Conservation (phyloP, 805 yeast species). For the Teunomyces lycoperdinae region DNA sequence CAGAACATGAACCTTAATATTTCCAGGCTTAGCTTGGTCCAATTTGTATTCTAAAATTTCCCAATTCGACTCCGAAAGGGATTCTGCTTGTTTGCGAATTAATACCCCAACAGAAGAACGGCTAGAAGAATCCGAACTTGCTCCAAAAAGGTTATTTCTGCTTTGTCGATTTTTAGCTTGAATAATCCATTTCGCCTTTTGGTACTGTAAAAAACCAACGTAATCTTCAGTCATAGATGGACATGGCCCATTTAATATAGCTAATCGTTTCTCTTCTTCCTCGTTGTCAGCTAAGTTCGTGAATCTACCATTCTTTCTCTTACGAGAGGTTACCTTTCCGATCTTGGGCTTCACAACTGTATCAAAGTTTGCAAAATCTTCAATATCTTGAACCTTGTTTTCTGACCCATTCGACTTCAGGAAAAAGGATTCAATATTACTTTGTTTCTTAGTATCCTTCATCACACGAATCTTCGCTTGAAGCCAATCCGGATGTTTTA, state of each 20-base stretch:
- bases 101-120: conserved; percentile 64
- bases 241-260: conserved; percentile 48
- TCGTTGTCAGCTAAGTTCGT: conserved; percentile 22
- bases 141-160: conserved; percentile 78
- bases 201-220: conserved; percentile 64
- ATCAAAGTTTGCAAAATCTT: conserved; percentile 56
- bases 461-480: conserved; percentile 55
- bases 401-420: conserved; percentile 20
- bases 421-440: conserved; percentile 60
- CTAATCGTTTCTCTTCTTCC: conserved; percentile 50
- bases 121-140: conserved; percentile 47
- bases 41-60: conserved; percentile 70
- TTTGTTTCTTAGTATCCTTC: conserved; percentile 71
- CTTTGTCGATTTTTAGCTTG: conserved; percentile 72
- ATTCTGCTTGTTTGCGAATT: conserved; percentile 75
- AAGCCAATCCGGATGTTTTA: conserved; percentile 93
- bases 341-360: conserved; percentile 29
- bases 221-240: conserved; percentile 71
- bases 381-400: conserved; percentile 54
- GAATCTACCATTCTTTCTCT: conserved; percentile 35
- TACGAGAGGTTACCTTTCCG: conserved; percentile 47
- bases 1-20: conserved; percentile 65
- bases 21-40: conserved; percentile 63
- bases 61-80: conserved; percentile 78
- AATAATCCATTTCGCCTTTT: conserved; percentile 83